phyloP scores from a whole-genome alignment of 2,329 filamentous ascomycete genomes.

The Colletotrichum cereale region DNA sequence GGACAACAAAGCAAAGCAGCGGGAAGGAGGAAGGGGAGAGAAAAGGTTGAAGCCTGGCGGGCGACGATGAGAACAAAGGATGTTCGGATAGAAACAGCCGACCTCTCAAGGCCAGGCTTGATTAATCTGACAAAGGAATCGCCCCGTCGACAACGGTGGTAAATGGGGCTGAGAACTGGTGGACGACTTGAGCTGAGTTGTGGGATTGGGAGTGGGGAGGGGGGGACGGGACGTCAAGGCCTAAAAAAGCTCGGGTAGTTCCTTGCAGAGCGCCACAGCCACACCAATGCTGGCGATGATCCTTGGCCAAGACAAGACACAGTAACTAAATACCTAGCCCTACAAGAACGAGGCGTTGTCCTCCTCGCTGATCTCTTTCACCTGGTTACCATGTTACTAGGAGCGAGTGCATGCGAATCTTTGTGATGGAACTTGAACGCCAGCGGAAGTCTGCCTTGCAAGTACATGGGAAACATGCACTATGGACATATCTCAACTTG shows the following conservation, averaged over 20 bases:
- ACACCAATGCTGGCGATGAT: slow-evolving; percentile 16
- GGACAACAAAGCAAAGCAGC: slow-evolving; percentile 17
- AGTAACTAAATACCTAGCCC: background rate
- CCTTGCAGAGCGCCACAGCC: slow-evolving; percentile 35
- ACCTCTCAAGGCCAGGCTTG: slow-evolving; percentile 17
- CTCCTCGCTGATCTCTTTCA: background rate
- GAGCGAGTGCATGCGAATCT: background rate
- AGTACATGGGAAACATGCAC: background rate
- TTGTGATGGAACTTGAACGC: background rate
- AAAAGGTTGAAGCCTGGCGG: slow-evolving; percentile 15
- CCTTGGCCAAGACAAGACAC: slow-evolving; percentile 32
- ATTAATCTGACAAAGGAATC: slow-evolving; percentile 31
- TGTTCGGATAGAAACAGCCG: slow-evolving; percentile 20
- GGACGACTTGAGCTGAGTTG: slow-evolving; percentile 15
- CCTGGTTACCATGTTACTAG: no score
- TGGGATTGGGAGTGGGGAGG: slow-evolving; percentile 14
- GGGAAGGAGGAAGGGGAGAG: background rate
- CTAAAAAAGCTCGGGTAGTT: slow-evolving; percentile 23
- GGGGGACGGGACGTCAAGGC: background rate
- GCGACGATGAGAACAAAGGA: slow-evolving; percentile 36
- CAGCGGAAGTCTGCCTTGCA: background rate
- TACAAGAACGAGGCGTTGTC: background rate
- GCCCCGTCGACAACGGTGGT: slow-evolving; percentile 29
- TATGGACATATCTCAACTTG: background rate
- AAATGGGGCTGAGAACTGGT: slow-evolving; percentile 30